A percentile compares a stretch with the other conserved stretches of the same genome.
These are phyloP conservation scores for Pleodorina starrii DNA, from an alignment of 139 green algal species.

Conservation along the genomic window DNA sequence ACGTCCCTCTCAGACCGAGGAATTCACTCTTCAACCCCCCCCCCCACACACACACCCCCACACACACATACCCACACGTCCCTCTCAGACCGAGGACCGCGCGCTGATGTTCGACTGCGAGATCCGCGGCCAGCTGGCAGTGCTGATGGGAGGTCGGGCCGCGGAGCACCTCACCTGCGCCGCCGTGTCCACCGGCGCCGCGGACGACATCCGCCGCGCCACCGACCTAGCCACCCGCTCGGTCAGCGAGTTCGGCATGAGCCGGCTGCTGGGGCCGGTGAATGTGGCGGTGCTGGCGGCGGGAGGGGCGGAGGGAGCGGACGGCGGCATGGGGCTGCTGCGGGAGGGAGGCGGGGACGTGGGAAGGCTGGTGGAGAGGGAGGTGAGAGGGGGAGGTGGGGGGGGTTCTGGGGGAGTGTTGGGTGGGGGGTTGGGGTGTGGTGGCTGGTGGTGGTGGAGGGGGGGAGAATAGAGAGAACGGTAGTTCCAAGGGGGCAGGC, in stretches of 20 bases:
- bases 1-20: no score
- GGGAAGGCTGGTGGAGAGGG: slow-evolving; percentile 59
- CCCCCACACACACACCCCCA: background rate
- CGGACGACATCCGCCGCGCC: slow-evolving; percentile 92
- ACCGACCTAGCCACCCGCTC: slow-evolving; percentile 87
- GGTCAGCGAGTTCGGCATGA: slow-evolving; percentile 86
- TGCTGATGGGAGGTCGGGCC: slow-evolving; percentile 91
- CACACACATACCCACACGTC: background rate
- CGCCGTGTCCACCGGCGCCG: slow-evolving; percentile 70
- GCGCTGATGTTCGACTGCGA: slow-evolving; percentile 92
- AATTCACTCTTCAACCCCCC: no score
- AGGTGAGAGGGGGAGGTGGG: slow-evolving; percentile 24
- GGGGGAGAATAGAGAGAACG: background rate
- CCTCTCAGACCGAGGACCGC: slow-evolving; percentile 79
- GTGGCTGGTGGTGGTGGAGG: background rate
- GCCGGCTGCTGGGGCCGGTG: slow-evolving; percentile 80
- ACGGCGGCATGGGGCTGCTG: slow-evolving; percentile 42
- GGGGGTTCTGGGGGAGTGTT: background rate
- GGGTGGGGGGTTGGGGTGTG: background rate
- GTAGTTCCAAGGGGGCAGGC: no score
- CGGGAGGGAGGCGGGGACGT: slow-evolving; percentile 43
- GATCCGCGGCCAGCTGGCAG: slow-evolving; percentile 89
- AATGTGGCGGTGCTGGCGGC: slow-evolving; percentile 78
- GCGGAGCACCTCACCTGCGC: slow-evolving; percentile 87
- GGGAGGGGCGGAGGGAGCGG: slow-evolving; percentile 76